Evolutionary conservation across 108 stramenopile species (phyloP).

Genomic region (Cyclotella baltica): DNA sequence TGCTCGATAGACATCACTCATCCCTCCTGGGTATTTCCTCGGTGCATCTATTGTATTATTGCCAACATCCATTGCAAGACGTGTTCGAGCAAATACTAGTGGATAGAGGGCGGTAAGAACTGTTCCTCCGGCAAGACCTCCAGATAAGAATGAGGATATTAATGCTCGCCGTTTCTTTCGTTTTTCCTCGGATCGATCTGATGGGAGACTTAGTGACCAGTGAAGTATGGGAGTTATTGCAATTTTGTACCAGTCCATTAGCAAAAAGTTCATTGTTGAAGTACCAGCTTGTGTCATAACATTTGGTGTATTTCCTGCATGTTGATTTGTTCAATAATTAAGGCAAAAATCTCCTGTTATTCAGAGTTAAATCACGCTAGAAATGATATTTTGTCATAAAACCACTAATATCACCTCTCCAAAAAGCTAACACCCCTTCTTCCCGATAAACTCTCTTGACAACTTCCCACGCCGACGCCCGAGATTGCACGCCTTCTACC

Average conservation of each 20-base stretch:
- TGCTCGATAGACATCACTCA: slow-evolving; percentile 71
- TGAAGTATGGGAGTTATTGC: slow-evolving; percentile 50
- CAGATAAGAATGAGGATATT: slow-evolving; percentile 83
- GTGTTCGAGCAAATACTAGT: slow-evolving; percentile 94
- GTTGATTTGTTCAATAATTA: not conserved
- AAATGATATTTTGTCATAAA: no score
- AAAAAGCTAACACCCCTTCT: slow-evolving; percentile 74
- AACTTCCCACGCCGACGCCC: slow-evolving; percentile 61
- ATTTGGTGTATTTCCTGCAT: slow-evolving; percentile 75
- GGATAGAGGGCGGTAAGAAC: slow-evolving; percentile 97
- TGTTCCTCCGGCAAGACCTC: slow-evolving; percentile 96
- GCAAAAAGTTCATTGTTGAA: slow-evolving; percentile 81
- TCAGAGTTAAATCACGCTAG: no score
- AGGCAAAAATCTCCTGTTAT: not conserved
- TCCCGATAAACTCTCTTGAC: slow-evolving; percentile 63
- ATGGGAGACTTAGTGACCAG: slow-evolving; percentile 48
- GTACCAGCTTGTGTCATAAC: slow-evolving; percentile 78
- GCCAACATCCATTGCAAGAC: slow-evolving; percentile 96
- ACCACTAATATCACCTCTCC: slow-evolving; percentile 70
- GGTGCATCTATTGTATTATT: slow-evolving; percentile 49
- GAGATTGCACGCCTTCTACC: not conserved
- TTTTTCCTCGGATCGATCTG: slow-evolving; percentile 45
- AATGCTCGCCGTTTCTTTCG: slow-evolving; percentile 57
- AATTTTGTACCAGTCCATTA: slow-evolving; percentile 85
- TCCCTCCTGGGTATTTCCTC: slow-evolving; percentile 69